Conservation (phyloP, 768 basidiomycete genomes). For the Amanita jacksonii region DNA sequence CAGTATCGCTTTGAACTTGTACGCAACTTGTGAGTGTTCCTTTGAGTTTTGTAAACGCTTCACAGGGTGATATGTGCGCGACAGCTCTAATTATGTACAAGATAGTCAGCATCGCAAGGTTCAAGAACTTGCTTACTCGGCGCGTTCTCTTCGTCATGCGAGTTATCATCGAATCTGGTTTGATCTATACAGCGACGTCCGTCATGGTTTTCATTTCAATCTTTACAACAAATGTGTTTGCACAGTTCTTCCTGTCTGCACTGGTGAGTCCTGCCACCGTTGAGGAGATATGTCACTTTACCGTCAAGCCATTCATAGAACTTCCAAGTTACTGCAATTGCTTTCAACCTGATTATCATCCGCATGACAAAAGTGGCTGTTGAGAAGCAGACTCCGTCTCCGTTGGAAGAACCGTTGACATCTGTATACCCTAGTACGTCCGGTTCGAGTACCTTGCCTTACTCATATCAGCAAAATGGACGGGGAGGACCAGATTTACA, state of each 20-base stretch:
- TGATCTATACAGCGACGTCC: neutral
- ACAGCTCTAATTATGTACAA: slow-evolving; percentile 1
- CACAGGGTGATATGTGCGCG: too few species aligned
- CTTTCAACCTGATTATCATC: slow-evolving; percentile 7
- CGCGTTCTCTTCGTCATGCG: slow-evolving; percentile 4
- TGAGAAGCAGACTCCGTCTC: neutral
- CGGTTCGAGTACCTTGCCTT: too few species aligned
- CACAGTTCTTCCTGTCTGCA: neutral
- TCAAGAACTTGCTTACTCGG: neutral
- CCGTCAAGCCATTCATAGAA: neutral
- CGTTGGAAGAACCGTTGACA: neutral
- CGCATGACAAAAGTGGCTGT: neutral
- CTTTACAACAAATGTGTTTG: slow-evolving; percentile 1
- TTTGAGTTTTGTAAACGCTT: neutral
- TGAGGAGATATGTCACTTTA: neutral
- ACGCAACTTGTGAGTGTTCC: slow-evolving; percentile 12
- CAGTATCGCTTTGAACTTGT: slow-evolving; percentile 13
- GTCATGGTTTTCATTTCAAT: slow-evolving; percentile 1
- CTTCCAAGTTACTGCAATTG: slow-evolving; percentile 4
- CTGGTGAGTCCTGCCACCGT: slow-evolving; percentile 1
- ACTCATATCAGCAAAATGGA: neutral
- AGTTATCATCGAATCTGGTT: slow-evolving; percentile 6
- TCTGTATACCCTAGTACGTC: neutral
- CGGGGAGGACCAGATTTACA: too few species aligned
- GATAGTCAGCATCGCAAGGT: neutral